Evolutionary conservation across 768 basidiomycete genomes (phyloP).

Genomic region (Cystobasidium tubakii): DNA sequence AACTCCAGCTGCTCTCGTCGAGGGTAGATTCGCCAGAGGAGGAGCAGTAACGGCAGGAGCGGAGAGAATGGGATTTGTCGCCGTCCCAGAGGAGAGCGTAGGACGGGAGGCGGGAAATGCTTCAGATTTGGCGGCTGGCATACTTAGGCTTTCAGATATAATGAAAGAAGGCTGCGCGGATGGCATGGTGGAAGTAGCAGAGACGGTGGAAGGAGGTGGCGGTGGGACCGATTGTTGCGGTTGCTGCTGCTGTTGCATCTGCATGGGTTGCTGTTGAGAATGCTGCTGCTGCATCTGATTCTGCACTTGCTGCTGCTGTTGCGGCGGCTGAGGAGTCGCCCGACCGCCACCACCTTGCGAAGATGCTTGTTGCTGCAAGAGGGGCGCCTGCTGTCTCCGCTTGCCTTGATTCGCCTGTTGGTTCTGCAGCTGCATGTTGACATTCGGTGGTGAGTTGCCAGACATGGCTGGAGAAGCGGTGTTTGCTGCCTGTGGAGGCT

Average conservation of each 20-base stretch:
- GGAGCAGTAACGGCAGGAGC: conserved; percentile 42
- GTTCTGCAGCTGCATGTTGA: neutral
- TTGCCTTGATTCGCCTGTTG: neutral
- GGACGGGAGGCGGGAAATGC: conserved; percentile 41
- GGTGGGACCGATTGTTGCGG: neutral
- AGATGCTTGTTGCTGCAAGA: neutral
- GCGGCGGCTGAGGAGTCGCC: neutral
- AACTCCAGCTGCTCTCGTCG: neutral
- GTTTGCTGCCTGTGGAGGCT: neutral
- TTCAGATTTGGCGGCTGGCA: conserved; percentile 35
- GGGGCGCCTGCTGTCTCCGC: neutral
- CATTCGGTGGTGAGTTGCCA: neutral
- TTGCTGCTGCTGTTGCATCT: neutral
- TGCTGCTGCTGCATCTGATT: neutral
- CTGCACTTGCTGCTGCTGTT: conserved; percentile 7
- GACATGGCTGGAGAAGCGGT: conserved; percentile 7
- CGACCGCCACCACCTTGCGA: neutral
- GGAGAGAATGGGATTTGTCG: conserved; percentile 38
- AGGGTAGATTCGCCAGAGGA: conserved; percentile 10
- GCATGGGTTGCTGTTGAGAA: neutral
- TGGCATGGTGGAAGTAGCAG: neutral
- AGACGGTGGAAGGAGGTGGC: neutral
- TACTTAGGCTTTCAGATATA: conserved; percentile 35
- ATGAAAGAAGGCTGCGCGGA: conserved; percentile 11
- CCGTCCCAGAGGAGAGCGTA: conserved; percentile 42